Base-by-base conservation (phyloP, 768 basidiomycete species). In the Clathrus columnatus region DNA sequence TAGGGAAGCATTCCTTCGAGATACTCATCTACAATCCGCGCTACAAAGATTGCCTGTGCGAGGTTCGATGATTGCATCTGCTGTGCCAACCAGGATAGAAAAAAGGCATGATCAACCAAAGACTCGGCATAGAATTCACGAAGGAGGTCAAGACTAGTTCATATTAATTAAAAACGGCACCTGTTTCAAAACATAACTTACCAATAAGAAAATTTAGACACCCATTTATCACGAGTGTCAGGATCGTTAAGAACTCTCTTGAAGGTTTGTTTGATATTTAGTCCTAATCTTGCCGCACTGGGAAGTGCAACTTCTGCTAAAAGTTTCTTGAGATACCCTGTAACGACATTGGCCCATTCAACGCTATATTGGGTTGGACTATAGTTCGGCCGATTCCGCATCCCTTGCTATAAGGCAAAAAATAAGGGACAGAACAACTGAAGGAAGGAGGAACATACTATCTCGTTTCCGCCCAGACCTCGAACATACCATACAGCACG, bases 401-500 rank as follows among this genome's bases (percentile, higher is more conserved):
- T 68, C 26, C 85, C 87, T 20, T 84, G 81, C 87, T 87, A 58
- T 28, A 30, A 41, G 17, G n/a, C 18, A 24, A 21, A 30, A 20
- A 16, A 18, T 50, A 14, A n/a, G 47, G n/a, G 36, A 32, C 44
- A 27, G 21, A 47, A 6, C 23, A 24, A 32, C 32, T 45, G 41
- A 8, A 48, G 28, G 48, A 21, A 26, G 28, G n/a, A 21, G n/a
- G 21, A 45, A 57, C 72, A 46, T 64, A 89, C 88, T 48, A 86
- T 88, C 69, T 93, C 91, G 61, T 91, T 91, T 18, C 85, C 88
- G 23, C 91, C 91, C 62, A 91, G 81, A 3, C 91, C 88, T 18
- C 90, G 79, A 24, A 92, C 73, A 64, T 91, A 87, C 91, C 91
- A 93, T 6, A 91, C 81, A 3, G 91, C 91, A 45, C 91, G 78